Percentiles rank a stretch among this genome's conserved stretches.
phyloP scores from a whole-genome alignment of 2,329 filamentous ascomycete genomes.

The Diplodia intermedia region DNA sequence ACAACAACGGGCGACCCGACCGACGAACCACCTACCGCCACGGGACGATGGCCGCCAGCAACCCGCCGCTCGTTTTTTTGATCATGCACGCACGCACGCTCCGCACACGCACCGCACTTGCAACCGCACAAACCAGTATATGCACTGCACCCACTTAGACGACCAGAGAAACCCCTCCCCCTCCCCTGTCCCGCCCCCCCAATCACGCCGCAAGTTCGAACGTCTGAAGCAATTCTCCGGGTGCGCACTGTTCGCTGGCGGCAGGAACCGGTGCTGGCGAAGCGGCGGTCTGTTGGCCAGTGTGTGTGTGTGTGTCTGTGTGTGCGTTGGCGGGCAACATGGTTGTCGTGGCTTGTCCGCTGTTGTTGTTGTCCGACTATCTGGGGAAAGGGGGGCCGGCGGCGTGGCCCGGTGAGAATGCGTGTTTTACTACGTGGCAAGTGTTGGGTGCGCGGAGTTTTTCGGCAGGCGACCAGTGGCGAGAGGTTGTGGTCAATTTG shows the following conservation, averaged over 20 bases:
- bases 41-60: no score
- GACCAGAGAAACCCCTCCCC: no score
- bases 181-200: no score
- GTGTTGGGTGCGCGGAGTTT: not conserved
- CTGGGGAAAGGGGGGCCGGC: no score
- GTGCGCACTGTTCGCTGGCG: not conserved
- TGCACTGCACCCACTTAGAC: not conserved
- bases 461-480: not conserved
- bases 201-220: constrained; percentile 2
- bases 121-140: not conserved
- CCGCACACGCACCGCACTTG: not conserved
- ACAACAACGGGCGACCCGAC: no score
- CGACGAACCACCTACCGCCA: no score
- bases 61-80: no score
- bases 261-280: not conserved
- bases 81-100: not conserved
- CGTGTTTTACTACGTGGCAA: not conserved
- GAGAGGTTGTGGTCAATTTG: not conserved
- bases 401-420: no score
- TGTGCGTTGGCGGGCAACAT: not conserved
- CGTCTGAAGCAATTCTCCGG: constrained; percentile 27
- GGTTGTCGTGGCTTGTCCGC: no score
- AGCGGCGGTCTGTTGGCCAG: not conserved
- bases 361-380: no score
- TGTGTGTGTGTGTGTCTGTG: not conserved